Evolutionary conservation across 2,329 filamentous ascomycete species (phyloP), one percentile per base, ranked within the genome.

Genomic region (Huntiella decipiens): DNA sequence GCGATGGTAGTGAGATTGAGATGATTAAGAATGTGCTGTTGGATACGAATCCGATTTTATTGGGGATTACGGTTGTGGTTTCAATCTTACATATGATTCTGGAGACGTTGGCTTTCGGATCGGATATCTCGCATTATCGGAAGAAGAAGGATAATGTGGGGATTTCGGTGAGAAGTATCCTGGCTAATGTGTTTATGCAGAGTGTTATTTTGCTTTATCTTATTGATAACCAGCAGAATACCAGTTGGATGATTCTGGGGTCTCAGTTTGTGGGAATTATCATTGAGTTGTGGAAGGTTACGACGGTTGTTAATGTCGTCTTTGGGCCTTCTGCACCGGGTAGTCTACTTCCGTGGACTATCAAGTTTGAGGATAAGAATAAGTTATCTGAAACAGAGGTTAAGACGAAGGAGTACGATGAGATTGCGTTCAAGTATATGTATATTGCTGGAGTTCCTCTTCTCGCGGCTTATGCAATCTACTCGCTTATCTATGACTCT

Each of bases 131-230:
- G 42, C 91, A 98, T 64, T 98, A 91, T 76, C 84, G 87, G 59
- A 95, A 96, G 69, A 98, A 98, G 79, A 98, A 98, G 70, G 92
- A 96, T 66, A 91, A 94, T 49, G 82, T 98, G 22, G 91, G 91
- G 52, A 93, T 94, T 39, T 95, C 87, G 1, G 82, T 98, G 50
- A 85, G 91, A 48, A 92, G 88, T 31, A 98, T 98, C 57, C 68
- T 98, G 48, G 86, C 84, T 59, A 98, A 96, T 57, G 87, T 96
- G 51, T 87, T 96, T 61, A 98, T 98, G 91, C 91, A 98, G 63
- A 62, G 72, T 5, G 72, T 96, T 57, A 95, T 98, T 62, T 92
- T 98, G 72, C 71, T 98, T 39, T 98, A 98, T 63, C 73, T 98
- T 28, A 66, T 98, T 56, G 91, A 98, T 66, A 96, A 98, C 67